Evolutionary conservation across 495 filamentous ascomycete genomes (phyloP), one percentile per base, ranked within the genome.

Genomic region (Penicillium manginii): DNA sequence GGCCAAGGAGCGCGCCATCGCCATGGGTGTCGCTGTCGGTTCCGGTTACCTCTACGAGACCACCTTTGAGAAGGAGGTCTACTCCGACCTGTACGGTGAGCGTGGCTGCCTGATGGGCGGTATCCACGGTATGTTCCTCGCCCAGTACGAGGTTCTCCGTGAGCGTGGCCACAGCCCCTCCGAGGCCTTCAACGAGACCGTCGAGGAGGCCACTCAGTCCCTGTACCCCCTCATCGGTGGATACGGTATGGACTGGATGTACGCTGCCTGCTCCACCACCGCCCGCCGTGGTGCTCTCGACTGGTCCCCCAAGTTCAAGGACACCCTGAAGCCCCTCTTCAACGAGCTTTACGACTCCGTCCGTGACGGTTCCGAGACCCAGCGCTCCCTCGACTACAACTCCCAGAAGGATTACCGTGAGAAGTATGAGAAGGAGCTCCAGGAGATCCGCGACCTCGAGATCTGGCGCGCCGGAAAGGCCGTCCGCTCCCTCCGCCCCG

Each of bases 161-260:
- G 94, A 98, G 86, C 85, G 89, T 64, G 94, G 94, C 77, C 94
- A 98, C 87, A 87, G 83, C 83, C 94, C 94, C 71, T 93, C 89
- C 70, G 96, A 98, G 83, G 94, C 94, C 60, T 98, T 98, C 89
- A 98, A 98, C 84, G 94, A 98, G 91, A 97, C 94, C 63, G 94
- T 98, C 58, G 94, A 98, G 84, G 94, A 98, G 82, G 94, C 94
- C 59, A 98, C 94, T 40, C 96, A 98, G 86, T 91, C 87, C 65
- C 84, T 98, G 58, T 98, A 98, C 85, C 94, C 94, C 56, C 83
- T 98, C 65, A 98, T 98, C 69, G 94, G 92, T 73, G 84, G 83
- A 69, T 88, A 98, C 76, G 94, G 94, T 65, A 98, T 98, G 94
- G 94, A 98, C 84, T 98, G 94, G 91, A 98, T 98, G 96, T 98